Base-by-base conservation (phyloP, 2,329 filamentous ascomycete genomes). In the Xylaria sp. region DNA sequence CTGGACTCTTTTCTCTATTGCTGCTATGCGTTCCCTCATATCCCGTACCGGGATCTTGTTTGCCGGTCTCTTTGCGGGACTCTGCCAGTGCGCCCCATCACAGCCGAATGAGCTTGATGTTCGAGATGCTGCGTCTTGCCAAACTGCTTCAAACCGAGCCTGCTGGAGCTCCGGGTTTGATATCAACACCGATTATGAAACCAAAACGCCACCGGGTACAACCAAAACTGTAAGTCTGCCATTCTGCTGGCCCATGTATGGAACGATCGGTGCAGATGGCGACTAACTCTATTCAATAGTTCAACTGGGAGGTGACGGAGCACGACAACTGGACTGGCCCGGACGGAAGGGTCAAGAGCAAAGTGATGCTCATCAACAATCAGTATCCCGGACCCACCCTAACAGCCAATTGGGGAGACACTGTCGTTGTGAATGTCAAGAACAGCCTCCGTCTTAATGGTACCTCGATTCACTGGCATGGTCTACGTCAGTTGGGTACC, bases 381-480 rank as follows among this genome's bases (percentile, higher is more conserved):
- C 84, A 87, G 50, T 90, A 87, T 68, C 91, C 91, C 0, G 91
- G 90, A 0, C 91, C 91, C 1, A 82, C 84, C 15, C 87, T 94
- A 62, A 84, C 86, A 67, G 89, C 86, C 20, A 85, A 89, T 76
- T 90, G 87, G 87, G 88, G 87, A 45, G 88, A 90, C 73, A 85
- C 80, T 30, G 83, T 89, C 53, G 80, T 91, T 62, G 87, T 93
- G 50, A 89, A 88, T 34, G 85, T 94, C 63, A 85, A 87, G 78
- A 96, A 96, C 79, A 86, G 89, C 58, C 87, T 94, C 13, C 86
- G 82, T 6, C 62, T 68, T 32, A 73, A 77, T 36, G 75, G 75
- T 80, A 78, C 77, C 12, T 76, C 78, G 10, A 72, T 82, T 8
- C 80, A 82, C 68, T 82, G 79, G 79, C 80, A 82, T 60, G 80